These are phyloP conservation scores for Fusarium nisikadoi DNA, from an alignment of 2,329 filamentous ascomycete species.

Conservation along the genomic window DNA sequence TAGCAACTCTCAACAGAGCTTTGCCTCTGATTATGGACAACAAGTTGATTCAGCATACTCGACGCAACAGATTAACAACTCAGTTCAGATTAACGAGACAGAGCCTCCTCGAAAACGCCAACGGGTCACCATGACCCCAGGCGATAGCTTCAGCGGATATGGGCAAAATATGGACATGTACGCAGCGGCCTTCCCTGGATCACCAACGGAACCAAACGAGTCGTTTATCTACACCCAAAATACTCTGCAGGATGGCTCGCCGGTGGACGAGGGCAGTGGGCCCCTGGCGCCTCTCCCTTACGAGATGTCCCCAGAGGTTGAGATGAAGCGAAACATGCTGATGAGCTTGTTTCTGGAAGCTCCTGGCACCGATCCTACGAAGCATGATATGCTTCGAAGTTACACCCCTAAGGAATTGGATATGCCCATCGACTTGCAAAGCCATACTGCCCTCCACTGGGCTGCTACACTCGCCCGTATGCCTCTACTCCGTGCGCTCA, in stretches of 20 bases:
- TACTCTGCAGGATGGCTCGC: slow-evolving; percentile 54
- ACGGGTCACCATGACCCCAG: slow-evolving; percentile 65
- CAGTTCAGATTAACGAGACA: slow-evolving; percentile 55
- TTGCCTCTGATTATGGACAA: slow-evolving; percentile 80
- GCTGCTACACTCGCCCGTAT: slow-evolving; percentile 91
- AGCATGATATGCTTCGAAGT: slow-evolving; percentile 80
- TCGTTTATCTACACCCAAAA: slow-evolving; percentile 76
- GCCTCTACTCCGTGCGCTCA: slow-evolving; percentile 81
- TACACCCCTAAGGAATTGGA: slow-evolving; percentile 86
- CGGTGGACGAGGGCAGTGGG: slow-evolving; percentile 63
- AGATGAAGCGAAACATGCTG: slow-evolving; percentile 82
- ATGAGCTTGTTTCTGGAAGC: slow-evolving; percentile 86
- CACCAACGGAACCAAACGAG: slow-evolving; percentile 83
- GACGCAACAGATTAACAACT: slow-evolving; percentile 63
- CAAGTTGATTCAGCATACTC: slow-evolving; percentile 76
- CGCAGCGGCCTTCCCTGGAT: slow-evolving; percentile 67
- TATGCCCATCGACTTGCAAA: slow-evolving; percentile 88
- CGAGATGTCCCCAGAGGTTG: slow-evolving; percentile 71
- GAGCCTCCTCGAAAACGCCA: slow-evolving; percentile 88
- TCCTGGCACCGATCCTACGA: slow-evolving; percentile 73
- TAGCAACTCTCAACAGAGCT: slow-evolving; percentile 85
- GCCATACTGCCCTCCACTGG: slow-evolving; percentile 95
- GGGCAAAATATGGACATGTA: slow-evolving; percentile 59
- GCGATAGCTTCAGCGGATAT: slow-evolving; percentile 67
- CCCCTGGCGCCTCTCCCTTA: slow-evolving; percentile 73